Percentiles rank a stretch among this genome's conserved stretches.
Conservation (phyloP, 1,284 basidiomycete genomes). For the Bjerkandera adusta region DNA sequence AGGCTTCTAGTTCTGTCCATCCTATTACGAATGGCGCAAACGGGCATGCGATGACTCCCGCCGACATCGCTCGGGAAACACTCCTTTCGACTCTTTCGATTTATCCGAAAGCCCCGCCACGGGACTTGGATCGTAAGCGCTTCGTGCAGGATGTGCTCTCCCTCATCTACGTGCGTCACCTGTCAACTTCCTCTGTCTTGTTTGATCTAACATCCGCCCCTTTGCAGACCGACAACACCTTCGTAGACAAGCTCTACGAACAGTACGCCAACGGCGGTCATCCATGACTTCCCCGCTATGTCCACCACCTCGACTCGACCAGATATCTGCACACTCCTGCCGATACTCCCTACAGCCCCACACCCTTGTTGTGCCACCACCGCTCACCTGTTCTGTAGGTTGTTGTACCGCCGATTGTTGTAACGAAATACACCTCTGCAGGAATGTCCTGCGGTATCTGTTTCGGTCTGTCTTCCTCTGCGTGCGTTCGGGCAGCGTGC, state of each 20-base stretch:
- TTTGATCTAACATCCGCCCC: not conserved
- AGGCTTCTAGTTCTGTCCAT: not conserved
- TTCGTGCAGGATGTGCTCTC: constrained; percentile 18
- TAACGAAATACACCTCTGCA: no score
- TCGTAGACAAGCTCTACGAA: constrained; percentile 25
- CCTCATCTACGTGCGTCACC: constrained; percentile 18
- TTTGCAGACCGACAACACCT: constrained; percentile 21
- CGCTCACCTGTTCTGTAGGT: no score
- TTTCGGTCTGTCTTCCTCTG: no score
- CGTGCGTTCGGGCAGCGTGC: no score
- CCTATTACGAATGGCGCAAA: constrained; percentile 12
- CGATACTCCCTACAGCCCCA: no score
- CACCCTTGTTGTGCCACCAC: no score
- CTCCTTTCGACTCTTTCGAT: constrained; percentile 9
- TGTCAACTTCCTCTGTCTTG: not conserved
- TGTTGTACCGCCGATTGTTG: no score
- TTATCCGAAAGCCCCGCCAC: constrained; percentile 14
- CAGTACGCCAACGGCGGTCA: constrained; percentile 16
- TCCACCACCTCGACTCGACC: no score
- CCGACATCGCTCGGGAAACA: constrained; percentile 11
- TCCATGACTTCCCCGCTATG: not conserved
- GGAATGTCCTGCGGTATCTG: no score
- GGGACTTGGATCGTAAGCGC: constrained; percentile 15
- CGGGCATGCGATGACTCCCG: constrained; percentile 8
- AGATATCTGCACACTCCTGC: no score